Percentiles rank a stretch among this genome's conserved stretches.
These are phyloP conservation scores for Phytophthora sojae DNA, from an alignment of 352 stramenopile genomes.

Conservation along the genomic window DNA sequence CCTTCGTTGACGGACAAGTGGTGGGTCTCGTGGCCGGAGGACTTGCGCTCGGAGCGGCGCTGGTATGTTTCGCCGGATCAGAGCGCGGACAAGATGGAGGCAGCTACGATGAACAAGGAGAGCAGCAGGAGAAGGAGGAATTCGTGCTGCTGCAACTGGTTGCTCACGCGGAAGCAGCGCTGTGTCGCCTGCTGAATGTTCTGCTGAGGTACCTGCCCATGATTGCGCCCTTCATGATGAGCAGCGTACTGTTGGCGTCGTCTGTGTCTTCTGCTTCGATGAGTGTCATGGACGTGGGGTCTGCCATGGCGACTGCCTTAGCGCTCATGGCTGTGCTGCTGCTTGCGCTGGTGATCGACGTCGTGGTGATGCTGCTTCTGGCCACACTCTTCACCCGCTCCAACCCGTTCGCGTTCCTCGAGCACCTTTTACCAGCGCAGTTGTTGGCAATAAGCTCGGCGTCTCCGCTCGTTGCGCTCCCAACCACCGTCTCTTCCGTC, in stretches of 20 bases:
- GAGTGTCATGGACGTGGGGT: slow-evolving; percentile 7
- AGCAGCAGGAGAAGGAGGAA: slow-evolving; percentile 12
- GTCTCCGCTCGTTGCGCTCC: slow-evolving; percentile 61
- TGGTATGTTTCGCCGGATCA: slow-evolving; percentile 28
- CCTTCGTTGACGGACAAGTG: slow-evolving; percentile 44
- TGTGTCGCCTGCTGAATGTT: slow-evolving; percentile 48
- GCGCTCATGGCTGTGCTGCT: slow-evolving; percentile 56
- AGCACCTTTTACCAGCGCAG: slow-evolving; percentile 56
- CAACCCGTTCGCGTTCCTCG: slow-evolving; percentile 58
- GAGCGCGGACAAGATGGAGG: slow-evolving; percentile 5
- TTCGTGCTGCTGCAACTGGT: slow-evolving; percentile 59
- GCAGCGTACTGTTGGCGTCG: slow-evolving; percentile 42
- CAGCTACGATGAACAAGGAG: background rate
- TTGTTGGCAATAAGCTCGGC: slow-evolving; percentile 58
- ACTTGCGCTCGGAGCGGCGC: slow-evolving; percentile 38
- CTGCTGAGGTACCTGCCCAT: slow-evolving; percentile 52
- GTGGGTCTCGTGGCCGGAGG: slow-evolving; percentile 47
- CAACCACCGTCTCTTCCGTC: slow-evolving; percentile 59
- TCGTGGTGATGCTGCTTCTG: slow-evolving; percentile 49
- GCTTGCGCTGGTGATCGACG: slow-evolving; percentile 50
- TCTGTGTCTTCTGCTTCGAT: background rate
- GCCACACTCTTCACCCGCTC: slow-evolving; percentile 48
- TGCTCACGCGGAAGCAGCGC: slow-evolving; percentile 49
- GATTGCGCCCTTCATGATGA: slow-evolving; percentile 54
- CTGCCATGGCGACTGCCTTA: slow-evolving; percentile 39